Conservation (phyloP, 2,329 filamentous ascomycete species). For the Botrytis porri region DNA sequence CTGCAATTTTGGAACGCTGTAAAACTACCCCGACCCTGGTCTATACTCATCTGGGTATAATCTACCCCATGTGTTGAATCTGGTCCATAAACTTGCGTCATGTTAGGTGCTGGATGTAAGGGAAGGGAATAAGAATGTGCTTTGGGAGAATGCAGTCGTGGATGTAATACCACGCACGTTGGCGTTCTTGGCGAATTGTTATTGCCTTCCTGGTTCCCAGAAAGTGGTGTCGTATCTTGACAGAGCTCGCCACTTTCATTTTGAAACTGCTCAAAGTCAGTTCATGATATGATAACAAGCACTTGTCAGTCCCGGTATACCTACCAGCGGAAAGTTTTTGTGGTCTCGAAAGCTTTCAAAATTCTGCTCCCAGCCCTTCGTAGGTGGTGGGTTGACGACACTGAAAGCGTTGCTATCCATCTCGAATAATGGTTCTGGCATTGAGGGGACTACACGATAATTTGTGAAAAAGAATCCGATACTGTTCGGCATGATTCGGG, state of each 20-base stretch:
- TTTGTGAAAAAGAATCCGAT: constrained; percentile 34
- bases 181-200: constrained; percentile 19
- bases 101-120: constrained; percentile 22
- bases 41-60: constrained; percentile 27
- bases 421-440: constrained; percentile 33
- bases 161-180: constrained; percentile 21
- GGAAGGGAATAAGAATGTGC: constrained; percentile 19
- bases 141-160: constrained; percentile 21
- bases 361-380: constrained; percentile 29
- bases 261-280: constrained; percentile 28
- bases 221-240: constrained; percentile 23
- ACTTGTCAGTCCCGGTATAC: constrained; percentile 19
- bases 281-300: not conserved
- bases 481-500: constrained; percentile 33
- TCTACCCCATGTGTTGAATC: constrained; percentile 29
- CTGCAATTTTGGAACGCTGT: constrained; percentile 24
- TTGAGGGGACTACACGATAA: constrained; percentile 24
- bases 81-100: constrained; percentile 17
- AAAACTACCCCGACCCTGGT: constrained; percentile 28
- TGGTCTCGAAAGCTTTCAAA: constrained; percentile 29
- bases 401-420: constrained; percentile 37
- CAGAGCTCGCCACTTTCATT: constrained; percentile 27
- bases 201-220: constrained; percentile 10
- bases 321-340: constrained; percentile 26
- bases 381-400: constrained; percentile 24